Percentiles rank a stretch among this genome's conserved stretches.
These are phyloP conservation scores for Lachnellula willkommii DNA, from an alignment of 2,329 filamentous ascomycete genomes.

Conservation along the genomic window DNA sequence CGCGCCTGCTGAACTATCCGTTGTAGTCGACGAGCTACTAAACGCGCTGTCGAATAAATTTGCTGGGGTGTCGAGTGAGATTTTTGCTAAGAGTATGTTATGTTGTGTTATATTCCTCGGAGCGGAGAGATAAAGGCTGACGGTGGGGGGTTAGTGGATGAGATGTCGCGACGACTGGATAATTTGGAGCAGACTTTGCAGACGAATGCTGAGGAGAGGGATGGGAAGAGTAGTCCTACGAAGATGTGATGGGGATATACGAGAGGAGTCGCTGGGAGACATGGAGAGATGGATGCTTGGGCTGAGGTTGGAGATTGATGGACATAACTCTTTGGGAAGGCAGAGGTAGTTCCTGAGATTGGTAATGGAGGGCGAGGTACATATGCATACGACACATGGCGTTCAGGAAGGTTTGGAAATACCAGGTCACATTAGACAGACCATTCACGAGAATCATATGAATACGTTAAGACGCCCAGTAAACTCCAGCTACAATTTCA, in stretches of 20 bases:
- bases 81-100: slow-evolving; percentile 77
- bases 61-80: slow-evolving; percentile 74
- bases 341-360: neutral
- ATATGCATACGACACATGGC: neutral
- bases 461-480: neutral
- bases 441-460: neutral
- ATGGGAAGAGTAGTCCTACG: slow-evolving; percentile 25
- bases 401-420: neutral
- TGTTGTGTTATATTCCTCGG: neutral
- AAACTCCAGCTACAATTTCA: neutral
- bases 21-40: slow-evolving; percentile 77
- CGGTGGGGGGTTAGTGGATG: slow-evolving; percentile 63
- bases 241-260: slow-evolving; percentile 13
- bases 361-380: neutral
- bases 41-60: slow-evolving; percentile 84
- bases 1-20: slow-evolving; percentile 28
- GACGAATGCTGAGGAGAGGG: slow-evolving; percentile 16
- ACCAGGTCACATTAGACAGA: neutral
- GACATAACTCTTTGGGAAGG: neutral
- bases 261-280: neutral
- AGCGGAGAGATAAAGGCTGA: neutral
- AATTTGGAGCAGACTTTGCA: slow-evolving; percentile 51
- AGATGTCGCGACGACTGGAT: slow-evolving; percentile 83
- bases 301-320: neutral
- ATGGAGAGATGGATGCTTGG: neutral